Evolutionary conservation across 805 yeast genomes (phyloP).

Genomic region (Lachancea lanzarotensis): DNA sequence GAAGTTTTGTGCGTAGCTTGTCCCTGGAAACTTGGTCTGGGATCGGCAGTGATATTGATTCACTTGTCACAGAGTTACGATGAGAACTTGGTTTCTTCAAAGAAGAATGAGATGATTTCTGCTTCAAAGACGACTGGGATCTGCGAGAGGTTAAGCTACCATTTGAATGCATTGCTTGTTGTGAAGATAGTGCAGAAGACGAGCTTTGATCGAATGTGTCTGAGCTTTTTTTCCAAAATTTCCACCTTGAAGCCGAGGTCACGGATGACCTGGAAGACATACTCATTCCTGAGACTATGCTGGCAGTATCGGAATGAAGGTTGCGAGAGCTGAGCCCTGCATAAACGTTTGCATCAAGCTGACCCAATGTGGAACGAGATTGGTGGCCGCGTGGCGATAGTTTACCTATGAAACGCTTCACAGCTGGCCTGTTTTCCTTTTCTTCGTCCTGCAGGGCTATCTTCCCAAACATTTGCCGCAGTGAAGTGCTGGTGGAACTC

Average conservation of each 20-base stretch:
- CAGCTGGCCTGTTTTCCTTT: conserved; percentile 16
- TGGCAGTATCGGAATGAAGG: conserved; percentile 6
- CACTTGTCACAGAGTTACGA: conserved; percentile 20
- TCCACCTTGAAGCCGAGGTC: conserved; percentile 26
- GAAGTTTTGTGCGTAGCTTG: conserved; percentile 47
- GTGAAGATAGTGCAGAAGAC: neutral
- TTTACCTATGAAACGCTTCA: conserved; percentile 3
- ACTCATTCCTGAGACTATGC: conserved; percentile 12
- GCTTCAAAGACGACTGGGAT: conserved; percentile 21
- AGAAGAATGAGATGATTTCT: conserved; percentile 31
- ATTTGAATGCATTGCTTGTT: conserved; percentile 1
- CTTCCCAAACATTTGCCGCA: conserved; percentile 27
- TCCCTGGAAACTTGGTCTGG: conserved; percentile 51
- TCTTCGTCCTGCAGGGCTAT: conserved; percentile 21
- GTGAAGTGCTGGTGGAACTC: conserved; percentile 30
- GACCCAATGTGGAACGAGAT: conserved; percentile 4
- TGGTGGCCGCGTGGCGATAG: conserved; percentile 1
- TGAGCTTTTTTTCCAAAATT: conserved; percentile 30
- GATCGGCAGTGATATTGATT: conserved; percentile 48
- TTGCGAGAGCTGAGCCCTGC: conserved; percentile 2
- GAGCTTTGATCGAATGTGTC: conserved; percentile 1
- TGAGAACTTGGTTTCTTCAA: conserved; percentile 26
- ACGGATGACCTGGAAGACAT: conserved; percentile 14
- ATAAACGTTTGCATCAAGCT: conserved; percentile 7
- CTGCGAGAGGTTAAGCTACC: conserved; percentile 8